phyloP scores from a whole-genome alignment of 306 rosid genomes.

The Quercus suber region DNA sequence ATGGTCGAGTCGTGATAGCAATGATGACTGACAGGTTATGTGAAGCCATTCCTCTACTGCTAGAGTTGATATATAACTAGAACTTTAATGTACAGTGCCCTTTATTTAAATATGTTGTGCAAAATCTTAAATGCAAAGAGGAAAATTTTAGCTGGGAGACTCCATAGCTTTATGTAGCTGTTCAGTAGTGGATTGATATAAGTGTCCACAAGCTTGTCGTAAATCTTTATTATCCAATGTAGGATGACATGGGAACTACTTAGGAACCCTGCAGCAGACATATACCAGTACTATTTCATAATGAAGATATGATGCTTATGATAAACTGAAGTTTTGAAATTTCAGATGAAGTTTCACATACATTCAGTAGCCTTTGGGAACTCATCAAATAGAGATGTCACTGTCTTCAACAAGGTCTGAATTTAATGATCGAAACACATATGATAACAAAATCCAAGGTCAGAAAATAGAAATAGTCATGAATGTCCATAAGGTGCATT shows the following conservation, averaged over 20 bases:
- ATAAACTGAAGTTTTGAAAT: slow-evolving; percentile 7
- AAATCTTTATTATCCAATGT: slow-evolving; percentile 42
- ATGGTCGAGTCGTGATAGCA: slow-evolving; percentile 32
- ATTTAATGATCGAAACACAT: slow-evolving; percentile 15
- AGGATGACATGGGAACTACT: slow-evolving; percentile 40
- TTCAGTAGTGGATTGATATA: slow-evolving; percentile 40
- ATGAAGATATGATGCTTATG: not conserved
- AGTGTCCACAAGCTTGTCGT: slow-evolving; percentile 31
- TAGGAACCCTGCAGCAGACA: slow-evolving; percentile 64
- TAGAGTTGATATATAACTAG: not conserved
- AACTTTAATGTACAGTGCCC: not conserved
- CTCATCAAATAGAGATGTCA: slow-evolving; percentile 59
- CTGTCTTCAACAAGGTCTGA: slow-evolving; percentile 55
- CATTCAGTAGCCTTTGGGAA: slow-evolving; percentile 56
- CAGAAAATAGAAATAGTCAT: not conserved
- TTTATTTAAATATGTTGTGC: slow-evolving; percentile 33
- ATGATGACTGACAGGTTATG: slow-evolving; percentile 44
- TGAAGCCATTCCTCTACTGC: slow-evolving; percentile 3
- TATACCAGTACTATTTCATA: not conserved
- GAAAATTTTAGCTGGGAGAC: slow-evolving; percentile 17
- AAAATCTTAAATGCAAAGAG: slow-evolving; percentile 25
- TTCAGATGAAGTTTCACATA: slow-evolving; percentile 29
- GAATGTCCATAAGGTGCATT: not conserved
- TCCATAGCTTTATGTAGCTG: slow-evolving; percentile 49
- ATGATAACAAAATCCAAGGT: slow-evolving; percentile 3